Percentiles rank a stretch among this genome's conserved stretches.
Evolutionary conservation across 768 basidiomycete species (phyloP).

Genomic region (Sporobolomyces roseus): DNA sequence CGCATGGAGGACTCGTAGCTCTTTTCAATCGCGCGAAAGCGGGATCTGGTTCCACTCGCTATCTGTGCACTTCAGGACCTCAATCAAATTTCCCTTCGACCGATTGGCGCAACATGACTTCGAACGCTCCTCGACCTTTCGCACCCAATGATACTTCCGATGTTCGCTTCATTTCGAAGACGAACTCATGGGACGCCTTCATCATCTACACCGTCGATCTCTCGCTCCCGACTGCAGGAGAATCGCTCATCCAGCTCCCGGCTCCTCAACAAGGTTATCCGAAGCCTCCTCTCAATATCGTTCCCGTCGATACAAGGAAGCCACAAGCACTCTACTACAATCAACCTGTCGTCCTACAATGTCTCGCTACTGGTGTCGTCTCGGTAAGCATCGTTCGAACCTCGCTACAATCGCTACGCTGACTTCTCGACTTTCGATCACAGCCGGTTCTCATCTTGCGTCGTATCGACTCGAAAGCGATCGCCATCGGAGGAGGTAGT

Average conservation of each 20-base stretch:
- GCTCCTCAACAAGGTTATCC: slow-evolving; percentile 86
- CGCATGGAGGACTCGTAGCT: slow-evolving; percentile 91
- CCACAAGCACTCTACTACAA: slow-evolving; percentile 92
- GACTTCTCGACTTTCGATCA: background rate
- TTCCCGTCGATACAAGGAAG: slow-evolving; percentile 70
- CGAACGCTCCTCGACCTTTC: slow-evolving; percentile 62
- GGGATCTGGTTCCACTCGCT: slow-evolving; percentile 88
- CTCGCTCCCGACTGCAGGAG: slow-evolving; percentile 69
- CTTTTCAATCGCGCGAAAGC: slow-evolving; percentile 93
- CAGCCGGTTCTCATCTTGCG: slow-evolving; percentile 83
- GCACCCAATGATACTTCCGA: slow-evolving; percentile 56
- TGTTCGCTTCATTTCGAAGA: slow-evolving; percentile 68
- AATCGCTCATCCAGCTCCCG: slow-evolving; percentile 72
- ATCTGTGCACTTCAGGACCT: slow-evolving; percentile 90
- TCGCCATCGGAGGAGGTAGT: slow-evolving; percentile 82
- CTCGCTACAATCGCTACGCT: background rate
- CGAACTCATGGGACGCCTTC: slow-evolving; percentile 90
- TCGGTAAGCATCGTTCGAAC: slow-evolving; percentile 49
- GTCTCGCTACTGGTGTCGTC: slow-evolving; percentile 86
- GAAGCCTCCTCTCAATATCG: slow-evolving; percentile 83
- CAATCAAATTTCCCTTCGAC: slow-evolving; percentile 88
- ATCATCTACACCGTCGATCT: slow-evolving; percentile 97
- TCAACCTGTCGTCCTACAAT: slow-evolving; percentile 90
- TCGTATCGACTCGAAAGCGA: slow-evolving; percentile 84
- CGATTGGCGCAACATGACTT: slow-evolving; percentile 80